These are phyloP conservation scores for Fragaria vesca DNA, from an alignment of 306 rosid genomes.

Conservation along the genomic window DNA sequence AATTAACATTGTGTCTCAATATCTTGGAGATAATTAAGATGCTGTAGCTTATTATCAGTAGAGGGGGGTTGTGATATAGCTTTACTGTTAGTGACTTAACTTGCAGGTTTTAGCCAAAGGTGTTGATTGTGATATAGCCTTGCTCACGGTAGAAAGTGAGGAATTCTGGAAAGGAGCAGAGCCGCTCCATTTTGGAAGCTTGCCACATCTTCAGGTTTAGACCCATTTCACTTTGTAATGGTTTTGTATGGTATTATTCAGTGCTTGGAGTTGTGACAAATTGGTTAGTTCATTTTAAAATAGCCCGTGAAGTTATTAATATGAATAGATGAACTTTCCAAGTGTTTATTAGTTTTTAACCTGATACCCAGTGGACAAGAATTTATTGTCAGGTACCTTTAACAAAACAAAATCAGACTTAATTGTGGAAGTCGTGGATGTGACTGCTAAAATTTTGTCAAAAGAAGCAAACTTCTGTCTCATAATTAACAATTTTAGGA, in stretches of 20 bases:
- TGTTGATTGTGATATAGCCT: constrained; percentile 92
- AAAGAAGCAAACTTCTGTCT: not conserved
- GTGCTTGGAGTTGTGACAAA: not conserved
- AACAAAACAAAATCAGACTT: not conserved
- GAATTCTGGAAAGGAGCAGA: constrained; percentile 91
- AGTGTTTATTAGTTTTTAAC: not conserved
- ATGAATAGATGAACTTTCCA: not conserved
- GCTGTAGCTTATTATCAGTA: constrained; percentile 40
- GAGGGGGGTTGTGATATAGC: constrained; percentile 80
- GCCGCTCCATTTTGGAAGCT: constrained; percentile 74
- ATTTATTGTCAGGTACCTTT: not conserved
- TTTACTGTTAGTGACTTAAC: constrained; percentile 39
- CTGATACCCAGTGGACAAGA: not conserved
- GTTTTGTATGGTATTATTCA: constrained; percentile 14
- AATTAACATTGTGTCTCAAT: not conserved
- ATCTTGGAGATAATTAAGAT: constrained; percentile 11
- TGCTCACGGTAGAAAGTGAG: constrained; percentile 89
- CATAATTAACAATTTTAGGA: not conserved
- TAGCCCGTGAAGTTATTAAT: not conserved
- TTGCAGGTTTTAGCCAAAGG: constrained; percentile 94
- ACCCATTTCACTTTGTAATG: constrained; percentile 15
- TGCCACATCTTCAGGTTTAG: constrained; percentile 96
- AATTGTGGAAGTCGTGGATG: not conserved
- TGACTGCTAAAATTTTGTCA: constrained; percentile 1
- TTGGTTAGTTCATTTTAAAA: not conserved